Evolutionary conservation across 371 early-diverging fungal species (phyloP), one percentile per base, ranked within the genome.

Genomic region (Parasitella parasitica): DNA sequence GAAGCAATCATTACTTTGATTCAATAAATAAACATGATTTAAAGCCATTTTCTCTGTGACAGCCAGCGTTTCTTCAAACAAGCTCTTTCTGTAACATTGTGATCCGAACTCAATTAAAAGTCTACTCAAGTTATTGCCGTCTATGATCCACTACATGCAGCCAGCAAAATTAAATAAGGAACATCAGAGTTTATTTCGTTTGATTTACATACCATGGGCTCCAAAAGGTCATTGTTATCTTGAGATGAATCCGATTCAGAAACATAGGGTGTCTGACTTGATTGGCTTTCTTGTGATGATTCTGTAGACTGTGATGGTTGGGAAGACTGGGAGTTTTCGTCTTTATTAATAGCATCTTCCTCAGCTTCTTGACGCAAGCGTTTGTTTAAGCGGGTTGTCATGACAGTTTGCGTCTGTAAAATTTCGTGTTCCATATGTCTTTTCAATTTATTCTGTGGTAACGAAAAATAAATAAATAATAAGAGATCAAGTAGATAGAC

Each of bases 191-290:
- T 49, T 6, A 36, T 58, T 58, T 48, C 58, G 35, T 58, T 58
- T 58, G 37, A 58, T 58, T 49, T 36, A 49, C 58, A 49, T 58
- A 58, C 58, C 91, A 26, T 96, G 96, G 96, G 95, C 93, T 12
- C 91, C 93, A 6, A 80, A 96, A 27, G 96, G 95, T 18, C 94
- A 96, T 74, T 95, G 95, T 73, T 94, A 94, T 73, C 78, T 97
- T 54, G 92, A 94, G 95, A 85, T 90, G 83, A 96, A 95, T 57
- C 57, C 16, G 57, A 43, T 32, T 57, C 57, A 57, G 46, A 13
- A 46, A 32, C 46, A 57, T 57, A 57, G 16, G 46, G 1, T 30
- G 32, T 18, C 46, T 46, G 57, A 57, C 46, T 57, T 57, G 43
- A 46, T 20, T 46, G 46, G 20, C 46, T 57, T 57, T 57, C 57